Base-by-base conservation (phyloP, 2,329 filamentous ascomycete genomes). In the Apiospora phragmitis region DNA sequence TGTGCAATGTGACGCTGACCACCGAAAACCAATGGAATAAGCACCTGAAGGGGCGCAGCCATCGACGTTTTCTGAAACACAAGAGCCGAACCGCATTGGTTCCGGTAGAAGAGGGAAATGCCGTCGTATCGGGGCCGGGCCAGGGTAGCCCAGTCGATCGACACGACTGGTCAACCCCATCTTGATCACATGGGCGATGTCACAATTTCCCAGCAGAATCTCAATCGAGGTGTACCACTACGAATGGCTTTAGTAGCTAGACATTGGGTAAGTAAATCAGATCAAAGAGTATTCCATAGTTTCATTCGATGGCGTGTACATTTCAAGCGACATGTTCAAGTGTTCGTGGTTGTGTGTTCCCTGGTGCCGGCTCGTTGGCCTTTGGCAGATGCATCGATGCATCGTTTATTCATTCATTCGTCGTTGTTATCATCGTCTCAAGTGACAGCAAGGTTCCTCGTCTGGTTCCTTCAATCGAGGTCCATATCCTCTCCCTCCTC, bases 1-100 rank as follows among this genome's bases (percentile, higher is more conserved):
- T 90, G 0, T 99, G 96, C 77, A 83, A 94, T 75, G 87, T 88
- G 70, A 89, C 89, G 29, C 81, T 87, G 5, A 78, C 91, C 69
- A 89, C 87, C 3, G 88, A 91, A 73, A 83, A 87, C 71, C 76
- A 83, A 70, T 87, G 86, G 86, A 74, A 81, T 69, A 76, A 74
- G 65, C 86, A 88, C 74, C 72, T 87, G 16, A 81, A 81, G 26
- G 83, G 85, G 51, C 80, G 80, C 67, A 79, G 78, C 26, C 86
- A 88, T 73, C 73, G 72, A 12, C 73, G 77, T 2, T 74, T 71
- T 8, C 14, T 80, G 21, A 75, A 74, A 45, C 73, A 71, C 62
- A 76, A 75, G 65, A 79, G 76, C 68, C 74, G 72, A 29, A 76
- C 74, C 1, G 77, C 79, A 1, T 72, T 82, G 12, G 71, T 81